Base-by-base conservation (phyloP, 2,329 filamentous ascomycete genomes). In the Talaromyces rugulosus region DNA sequence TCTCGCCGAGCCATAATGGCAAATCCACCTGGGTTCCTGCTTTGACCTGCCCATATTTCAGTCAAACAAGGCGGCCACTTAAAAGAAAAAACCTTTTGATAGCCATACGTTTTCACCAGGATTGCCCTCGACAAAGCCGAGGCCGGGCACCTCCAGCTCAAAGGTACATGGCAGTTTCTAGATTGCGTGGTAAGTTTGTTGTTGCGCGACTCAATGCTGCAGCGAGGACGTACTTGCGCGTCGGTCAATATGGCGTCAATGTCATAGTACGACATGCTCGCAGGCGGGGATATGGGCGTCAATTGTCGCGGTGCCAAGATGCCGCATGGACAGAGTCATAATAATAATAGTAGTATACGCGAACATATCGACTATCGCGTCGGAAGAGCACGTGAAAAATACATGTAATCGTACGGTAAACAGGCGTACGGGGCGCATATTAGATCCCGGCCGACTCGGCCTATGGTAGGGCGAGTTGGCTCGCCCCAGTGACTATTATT, bases 91-190 rank as follows among this genome's bases (percentile, higher is more conserved):
- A 27, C 9, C 5, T 27, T 18, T 27, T 47, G 44, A 47, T 27
- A 11, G 18, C 16, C 23, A 54, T 52, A 83, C 83, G 70, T 85
- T 83, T 66, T 82, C 82, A 53, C 83, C 84, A 28, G 90, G 84
- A 71, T 91, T 94, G 71, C 92, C 92, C 77, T 96, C 92, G 63
- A 99, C 84, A 74, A 96, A 92, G 67, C 93, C 93, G 53, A 98
- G 85, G 61, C 90, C 88, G 23, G 92, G 89, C 34, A 96, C 88
- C 63, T 94, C 90, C 71, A 97, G 85, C 72, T 96, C 90, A 78
- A 98, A 97, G 58, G 90, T 96, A 80, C 93, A 96, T 47, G 95
- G 94, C 34, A 97, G 86, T 90, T 97, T 98, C 88, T 96, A 23
- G 42, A 47, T 55, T 18, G 28, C 9, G 52, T 11, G 52, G 18